Conservation (phyloP, 139 green algal genomes). For the Zygnema circumcarinatum region DNA sequence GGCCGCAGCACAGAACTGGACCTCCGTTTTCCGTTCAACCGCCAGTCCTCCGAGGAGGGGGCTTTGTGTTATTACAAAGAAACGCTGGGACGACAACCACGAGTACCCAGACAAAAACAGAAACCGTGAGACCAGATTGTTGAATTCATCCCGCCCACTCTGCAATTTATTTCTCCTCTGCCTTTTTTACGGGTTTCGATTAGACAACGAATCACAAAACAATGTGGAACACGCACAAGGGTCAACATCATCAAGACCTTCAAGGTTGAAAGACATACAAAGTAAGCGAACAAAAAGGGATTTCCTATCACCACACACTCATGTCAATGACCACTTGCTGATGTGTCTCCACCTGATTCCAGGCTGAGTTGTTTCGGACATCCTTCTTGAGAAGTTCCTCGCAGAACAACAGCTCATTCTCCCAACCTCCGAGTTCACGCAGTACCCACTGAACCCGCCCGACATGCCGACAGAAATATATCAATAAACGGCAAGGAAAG, state of each 20-base stretch:
- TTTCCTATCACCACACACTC: too few species aligned
- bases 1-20: constrained; percentile 27
- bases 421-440: constrained; percentile 57
- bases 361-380: constrained; percentile 63
- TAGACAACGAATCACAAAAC: too few species aligned
- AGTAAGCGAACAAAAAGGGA: too few species aligned
- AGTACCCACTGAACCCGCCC: constrained; percentile 56
- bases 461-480: background rate
- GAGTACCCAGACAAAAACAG: too few species aligned
- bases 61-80: constrained; percentile 37
- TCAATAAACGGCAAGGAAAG: background rate
- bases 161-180: too few species aligned
- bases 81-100: constrained; percentile 24
- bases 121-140: too few species aligned
- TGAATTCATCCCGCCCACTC: too few species aligned
- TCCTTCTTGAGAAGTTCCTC: constrained; percentile 48
- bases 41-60: constrained; percentile 3
- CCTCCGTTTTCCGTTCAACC: constrained; percentile 17
- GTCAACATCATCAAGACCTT: too few species aligned
- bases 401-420: constrained; percentile 62
- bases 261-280: too few species aligned
- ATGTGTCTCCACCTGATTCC: constrained; percentile 62
- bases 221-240: too few species aligned
- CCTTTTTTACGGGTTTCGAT: too few species aligned
- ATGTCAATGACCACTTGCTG: too few species aligned